Evolutionary conservation across 2,329 filamentous ascomycete species (phyloP), one percentile per base, ranked within the genome.

Genomic region (Talaromyces marneffei): DNA sequence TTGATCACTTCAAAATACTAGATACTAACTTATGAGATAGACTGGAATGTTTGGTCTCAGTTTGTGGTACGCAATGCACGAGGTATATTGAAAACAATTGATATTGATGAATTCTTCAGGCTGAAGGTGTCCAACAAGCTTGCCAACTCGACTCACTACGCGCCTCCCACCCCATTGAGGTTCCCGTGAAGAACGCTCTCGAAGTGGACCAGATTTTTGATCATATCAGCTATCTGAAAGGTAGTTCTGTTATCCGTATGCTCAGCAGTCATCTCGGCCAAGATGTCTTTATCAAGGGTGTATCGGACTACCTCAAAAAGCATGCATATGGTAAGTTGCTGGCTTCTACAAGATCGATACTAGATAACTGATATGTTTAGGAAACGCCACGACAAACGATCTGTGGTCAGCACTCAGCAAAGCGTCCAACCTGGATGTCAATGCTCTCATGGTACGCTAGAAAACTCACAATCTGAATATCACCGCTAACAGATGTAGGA

Each of bases 141-240:
- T 95, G 97, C 76, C 84, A 87, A 66, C 85, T 99, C 31, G 94
- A 99, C 71, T 87, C 90, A 50, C 85, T 99, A 66, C 89, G 94
- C 52, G 90, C 91, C 44, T 96, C 92, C 55, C 94, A 99, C 75
- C 90, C 94, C 8, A 97, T 99, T 67, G 93, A 99, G 75, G 94
- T 99, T 6, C 90, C 92, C 0, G 94, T 99, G 31, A 87, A 87
- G 68, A 92, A 97, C 73, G 94, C 92, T 31, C 84, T 97, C 10
- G 94, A 97, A 68, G 91, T 97, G 66, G 95, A 97, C 75, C 94
- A 99, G 75, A 96, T 97, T 66, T 99, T 99, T 71, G 94, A 99
- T 74, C 85, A 88, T 73, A 97, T 99, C 77, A 95, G 90, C 77
- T 99, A 97, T 73, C 82, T 95, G 65, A 97, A 99, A 80, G 94